A percentile compares a stretch with the other conserved stretches of the same genome.
phyloP scores from a whole-genome alignment of 2,329 filamentous ascomycete species.

The Fusarium acutatum region DNA sequence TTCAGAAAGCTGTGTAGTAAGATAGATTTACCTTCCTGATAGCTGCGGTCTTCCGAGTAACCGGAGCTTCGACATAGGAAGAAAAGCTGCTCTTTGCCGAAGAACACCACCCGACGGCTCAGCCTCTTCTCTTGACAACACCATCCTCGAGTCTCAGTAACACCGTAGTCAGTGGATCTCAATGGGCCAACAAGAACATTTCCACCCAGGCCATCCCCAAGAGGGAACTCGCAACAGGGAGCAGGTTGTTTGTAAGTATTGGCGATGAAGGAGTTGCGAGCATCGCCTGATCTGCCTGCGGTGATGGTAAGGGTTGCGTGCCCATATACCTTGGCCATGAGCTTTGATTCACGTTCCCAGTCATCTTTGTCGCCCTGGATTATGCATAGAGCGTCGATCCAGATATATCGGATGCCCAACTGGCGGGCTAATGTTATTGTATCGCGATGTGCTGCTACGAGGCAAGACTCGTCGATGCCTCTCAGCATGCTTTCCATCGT shows the following conservation, averaged over 20 bases:
- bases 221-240: neutral
- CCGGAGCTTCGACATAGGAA: neutral
- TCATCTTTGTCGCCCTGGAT: neutral
- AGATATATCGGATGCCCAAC: neutral
- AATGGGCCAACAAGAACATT: neutral
- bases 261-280: slow-evolving; percentile 2
- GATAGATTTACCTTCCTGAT: neutral
- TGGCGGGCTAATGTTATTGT: neutral
- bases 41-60: neutral
- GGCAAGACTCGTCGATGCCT: neutral
- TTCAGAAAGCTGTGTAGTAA: neutral
- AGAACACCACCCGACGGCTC: neutral
- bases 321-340: neutral
- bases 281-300: slow-evolving; percentile 10
- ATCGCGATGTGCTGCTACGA: slow-evolving; percentile 1
- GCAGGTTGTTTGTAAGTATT: neutral
- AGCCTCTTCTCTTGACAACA: slow-evolving; percentile 13
- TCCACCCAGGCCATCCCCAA: neutral
- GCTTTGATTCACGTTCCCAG: neutral
- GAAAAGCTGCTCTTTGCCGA: slow-evolving; percentile 1
- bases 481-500: neutral
- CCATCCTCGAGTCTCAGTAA: slow-evolving; percentile 10
- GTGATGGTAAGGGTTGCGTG: slow-evolving; percentile 2
- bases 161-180: neutral
- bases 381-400: slow-evolving; percentile 3